phyloP scores from a whole-genome alignment of 768 basidiomycete species.

The Boletus tylopilopsis region DNA sequence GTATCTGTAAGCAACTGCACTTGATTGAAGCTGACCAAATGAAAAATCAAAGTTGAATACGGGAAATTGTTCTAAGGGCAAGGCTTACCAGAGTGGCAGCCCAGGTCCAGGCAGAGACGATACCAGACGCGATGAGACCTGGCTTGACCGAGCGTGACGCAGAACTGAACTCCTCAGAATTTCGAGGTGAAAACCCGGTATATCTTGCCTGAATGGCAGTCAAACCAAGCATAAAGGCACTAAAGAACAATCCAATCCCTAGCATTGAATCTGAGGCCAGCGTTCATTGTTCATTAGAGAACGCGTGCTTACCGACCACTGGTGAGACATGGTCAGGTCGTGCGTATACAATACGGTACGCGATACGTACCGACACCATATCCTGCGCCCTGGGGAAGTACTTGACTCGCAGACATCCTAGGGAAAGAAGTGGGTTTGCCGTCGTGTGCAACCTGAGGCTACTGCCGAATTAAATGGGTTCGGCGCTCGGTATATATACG shows the following conservation, averaged over 20 bases:
- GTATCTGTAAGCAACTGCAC: slow-evolving; percentile 81
- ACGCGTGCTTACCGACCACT: slow-evolving; percentile 47
- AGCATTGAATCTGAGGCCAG: slow-evolving; percentile 2
- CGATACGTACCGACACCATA: slow-evolving; percentile 69
- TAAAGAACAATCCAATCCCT: slow-evolving; percentile 90
- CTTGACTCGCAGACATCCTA: slow-evolving; percentile 27
- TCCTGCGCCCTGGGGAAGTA: slow-evolving; percentile 78
- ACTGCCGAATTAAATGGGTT: neutral
- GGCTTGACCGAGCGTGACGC: slow-evolving; percentile 85
- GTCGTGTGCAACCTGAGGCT: neutral
- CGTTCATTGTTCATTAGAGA: neutral
- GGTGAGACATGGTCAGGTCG: slow-evolving; percentile 2
- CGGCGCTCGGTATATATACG: slow-evolving; percentile 8
- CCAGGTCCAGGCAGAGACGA: slow-evolving; percentile 94
- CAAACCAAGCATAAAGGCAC: slow-evolving; percentile 71
- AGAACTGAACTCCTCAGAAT: slow-evolving; percentile 80
- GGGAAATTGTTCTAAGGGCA: neutral
- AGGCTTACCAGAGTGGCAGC: slow-evolving; percentile 68
- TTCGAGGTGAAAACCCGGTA: slow-evolving; percentile 73
- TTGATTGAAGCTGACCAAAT: slow-evolving; percentile 60
- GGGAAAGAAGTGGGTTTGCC: neutral
- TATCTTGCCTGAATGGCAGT: slow-evolving; percentile 83
- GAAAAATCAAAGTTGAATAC: neutral
- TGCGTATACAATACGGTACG: neutral
- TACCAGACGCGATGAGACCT: slow-evolving; percentile 88